A percentile compares a stretch with the other conserved stretches of the same genome.
Evolutionary conservation across 305 asterid genomes (phyloP).

Genomic region (Solanum aculeatissimum): DNA sequence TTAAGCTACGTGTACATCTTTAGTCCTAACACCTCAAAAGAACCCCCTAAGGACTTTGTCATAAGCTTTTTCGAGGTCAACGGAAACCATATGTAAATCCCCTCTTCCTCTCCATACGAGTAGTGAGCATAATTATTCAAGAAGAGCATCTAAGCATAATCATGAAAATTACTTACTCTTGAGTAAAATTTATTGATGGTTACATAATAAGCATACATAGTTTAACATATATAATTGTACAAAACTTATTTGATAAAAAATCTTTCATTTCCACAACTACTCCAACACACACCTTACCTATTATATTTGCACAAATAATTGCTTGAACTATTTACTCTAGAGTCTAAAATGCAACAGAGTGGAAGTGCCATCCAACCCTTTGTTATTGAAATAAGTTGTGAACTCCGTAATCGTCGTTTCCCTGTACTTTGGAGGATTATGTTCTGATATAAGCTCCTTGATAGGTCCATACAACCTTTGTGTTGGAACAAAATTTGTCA

Average conservation of each 20-base stretch:
- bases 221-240: no score
- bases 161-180: neutral
- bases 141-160: neutral
- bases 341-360: constrained; percentile 14
- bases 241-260: neutral
- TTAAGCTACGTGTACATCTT: no score
- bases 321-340: neutral
- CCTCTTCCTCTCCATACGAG: neutral
- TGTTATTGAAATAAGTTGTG: neutral
- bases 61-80: neutral
- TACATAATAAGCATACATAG: neutral
- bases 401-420: constrained; percentile 13
- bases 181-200: neutral
- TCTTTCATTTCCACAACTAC: neutral
- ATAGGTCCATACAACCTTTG: constrained; percentile 18
- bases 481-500: constrained; percentile 22
- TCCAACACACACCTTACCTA: neutral
- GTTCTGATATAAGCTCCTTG: constrained; percentile 9
- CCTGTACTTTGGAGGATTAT: constrained; percentile 14
- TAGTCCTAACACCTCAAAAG: neutral
- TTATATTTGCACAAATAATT: neutral
- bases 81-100: neutral
- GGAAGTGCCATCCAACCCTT: constrained; percentile 19
- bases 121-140: neutral
- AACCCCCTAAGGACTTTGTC: neutral